Base-by-base conservation (phyloP, 2,329 filamentous ascomycete genomes). In the Fusarium palustre region DNA sequence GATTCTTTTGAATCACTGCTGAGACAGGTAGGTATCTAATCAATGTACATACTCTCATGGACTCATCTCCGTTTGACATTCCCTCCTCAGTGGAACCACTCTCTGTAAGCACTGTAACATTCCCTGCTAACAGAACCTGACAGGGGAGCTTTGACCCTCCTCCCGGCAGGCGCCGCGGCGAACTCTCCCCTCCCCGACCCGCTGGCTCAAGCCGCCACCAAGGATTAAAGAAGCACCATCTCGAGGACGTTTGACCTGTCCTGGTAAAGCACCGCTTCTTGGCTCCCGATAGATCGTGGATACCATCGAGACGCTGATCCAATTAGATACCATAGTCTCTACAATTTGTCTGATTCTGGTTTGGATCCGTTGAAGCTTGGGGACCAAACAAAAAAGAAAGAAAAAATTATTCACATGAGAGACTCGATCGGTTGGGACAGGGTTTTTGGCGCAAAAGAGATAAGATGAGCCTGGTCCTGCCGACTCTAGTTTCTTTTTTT, bases 341-440 rank as follows among this genome's bases (percentile, higher is more conserved):
- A 18, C 42, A 55, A 58, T 52, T 60, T 69, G 63, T 25, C 66
- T 67, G 58, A 34, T 66, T 69, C 60, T 18, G 45, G 64, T 18
- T 59, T 46, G 56, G 38, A 28, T 39, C n/a, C 36, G n/a, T 39
- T 39, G 12, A 49, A 49, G 31, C 20, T 41, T 50, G 48, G 34
- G 31, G 5, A 39, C 28, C 28, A 30, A 30, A 30, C 22, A 39
- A 50, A 50, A 47, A 49, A 16, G 39, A 55, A 56, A 43, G 47
- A 55, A 52, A 56, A 72, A 64, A 74, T 63, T 68, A 61, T 70
- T 64, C 46, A 67, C 45, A 69, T 71, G 71, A 73, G 73, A 47
- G 41, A 62, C 58, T 39, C 43, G 9, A 48, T 30, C 30, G 24
- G 38, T 18, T 48, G 42, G 57, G 57, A 55, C 54, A 31, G 24